phyloP scores from a whole-genome alignment of 1,139 yeast genomes.

The Yamadazyma pseudoaaseri region DNA sequence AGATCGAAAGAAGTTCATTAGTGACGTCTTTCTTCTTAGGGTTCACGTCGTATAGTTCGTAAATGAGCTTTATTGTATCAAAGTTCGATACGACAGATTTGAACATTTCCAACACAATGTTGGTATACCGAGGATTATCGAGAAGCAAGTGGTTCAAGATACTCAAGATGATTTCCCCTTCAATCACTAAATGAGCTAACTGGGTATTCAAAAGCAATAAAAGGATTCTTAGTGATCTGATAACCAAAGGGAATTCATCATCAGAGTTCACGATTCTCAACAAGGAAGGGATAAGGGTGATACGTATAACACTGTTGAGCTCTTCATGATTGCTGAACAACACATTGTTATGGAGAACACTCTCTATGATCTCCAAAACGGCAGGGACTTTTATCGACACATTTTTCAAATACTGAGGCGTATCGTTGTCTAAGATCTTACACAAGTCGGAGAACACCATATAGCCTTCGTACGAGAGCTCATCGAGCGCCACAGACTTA shows the following conservation, averaged over 20 bases:
- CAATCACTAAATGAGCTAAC: conserved; percentile 61
- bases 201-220: conserved; percentile 61
- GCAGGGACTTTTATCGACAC: conserved; percentile 61
- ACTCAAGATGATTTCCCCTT: conserved; percentile 77
- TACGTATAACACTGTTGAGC: conserved; percentile 61
- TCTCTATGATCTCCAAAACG: conserved; percentile 79
- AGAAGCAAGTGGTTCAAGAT: conserved; percentile 65
- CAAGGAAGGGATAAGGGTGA: conserved; percentile 71
- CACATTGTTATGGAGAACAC: conserved; percentile 52
- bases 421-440: conserved; percentile 57
- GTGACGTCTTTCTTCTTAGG: conserved; percentile 59
- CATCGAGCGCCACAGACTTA: conserved; percentile 32
- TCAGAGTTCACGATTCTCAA: conserved; percentile 59
- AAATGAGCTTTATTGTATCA: conserved; percentile 50
- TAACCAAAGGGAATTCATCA: conserved; percentile 63
- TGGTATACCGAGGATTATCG: conserved; percentile 55
- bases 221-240: conserved; percentile 72
- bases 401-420: conserved; percentile 48
- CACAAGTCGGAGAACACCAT: conserved; percentile 72
- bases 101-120: conserved; percentile 70
- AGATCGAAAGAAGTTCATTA: conserved; percentile 53
- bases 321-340: conserved; percentile 63
- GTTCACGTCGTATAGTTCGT: conserved; percentile 61
- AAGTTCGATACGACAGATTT: conserved; percentile 60
- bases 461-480: conserved; percentile 66